A percentile compares a stretch with the other conserved stretches of the same genome.
Evolutionary conservation across 2,329 filamentous ascomycete genomes (phyloP).

Genomic region (Penicillium sclerotiorum): DNA sequence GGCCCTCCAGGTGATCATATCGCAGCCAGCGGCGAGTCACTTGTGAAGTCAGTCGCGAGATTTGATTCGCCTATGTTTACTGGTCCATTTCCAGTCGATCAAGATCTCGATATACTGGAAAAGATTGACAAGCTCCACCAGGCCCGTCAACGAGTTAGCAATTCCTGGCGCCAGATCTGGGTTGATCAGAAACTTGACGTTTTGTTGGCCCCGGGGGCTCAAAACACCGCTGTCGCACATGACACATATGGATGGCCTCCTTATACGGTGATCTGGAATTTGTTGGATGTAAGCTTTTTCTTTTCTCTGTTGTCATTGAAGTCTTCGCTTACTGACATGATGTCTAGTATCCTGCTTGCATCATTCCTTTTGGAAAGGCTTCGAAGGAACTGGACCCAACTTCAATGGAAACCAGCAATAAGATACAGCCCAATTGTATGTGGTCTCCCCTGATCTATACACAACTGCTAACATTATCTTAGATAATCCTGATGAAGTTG

Average conservation of each 20-base stretch:
- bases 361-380: conserved; percentile 51
- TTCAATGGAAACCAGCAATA: conserved; percentile 32
- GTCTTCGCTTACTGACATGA: neutral
- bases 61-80: conserved; percentile 25
- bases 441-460: neutral
- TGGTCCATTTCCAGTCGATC: conserved; percentile 32
- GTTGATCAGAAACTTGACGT: conserved; percentile 52
- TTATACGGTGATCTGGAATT: conserved; percentile 56
- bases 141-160: conserved; percentile 36
- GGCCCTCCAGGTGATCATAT: conserved; percentile 34
- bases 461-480: neutral
- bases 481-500: conserved; percentile 46
- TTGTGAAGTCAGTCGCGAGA: conserved; percentile 44
- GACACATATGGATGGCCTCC: conserved; percentile 44
- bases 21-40: conserved; percentile 46
- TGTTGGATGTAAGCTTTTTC: conserved; percentile 51
- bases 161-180: conserved; percentile 48
- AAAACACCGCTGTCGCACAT: conserved; percentile 55
- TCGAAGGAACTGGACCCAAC: conserved; percentile 45
- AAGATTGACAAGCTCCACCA: conserved; percentile 48
- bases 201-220: conserved; percentile 53
- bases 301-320: neutral
- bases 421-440: conserved; percentile 30
- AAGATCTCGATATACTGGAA: conserved; percentile 36
- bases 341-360: conserved; percentile 54